Conservation (phyloP, 306 rosid genomes). For the Cicer judaicum region DNA sequence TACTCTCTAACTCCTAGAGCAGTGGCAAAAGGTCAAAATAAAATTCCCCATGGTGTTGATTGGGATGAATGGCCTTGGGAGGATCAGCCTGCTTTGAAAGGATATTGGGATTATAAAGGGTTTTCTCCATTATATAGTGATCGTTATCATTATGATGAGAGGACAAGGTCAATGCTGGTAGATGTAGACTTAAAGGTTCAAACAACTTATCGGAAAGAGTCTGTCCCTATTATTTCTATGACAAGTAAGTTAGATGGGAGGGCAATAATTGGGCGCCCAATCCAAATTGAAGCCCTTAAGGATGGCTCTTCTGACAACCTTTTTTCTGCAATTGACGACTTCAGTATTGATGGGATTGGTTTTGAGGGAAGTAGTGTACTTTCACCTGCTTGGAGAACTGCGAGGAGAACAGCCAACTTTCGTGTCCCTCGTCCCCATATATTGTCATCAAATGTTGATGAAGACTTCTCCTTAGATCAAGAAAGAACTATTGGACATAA, state of each 20-base stretch:
- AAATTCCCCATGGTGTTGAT: slow-evolving; percentile 52
- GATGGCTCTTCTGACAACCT: slow-evolving; percentile 76
- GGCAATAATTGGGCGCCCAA: slow-evolving; percentile 91
- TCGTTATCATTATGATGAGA: slow-evolving; percentile 57
- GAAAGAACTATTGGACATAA: slow-evolving; percentile 60
- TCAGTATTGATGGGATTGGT: slow-evolving; percentile 60
- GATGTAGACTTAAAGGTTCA: slow-evolving; percentile 92
- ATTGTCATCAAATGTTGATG: slow-evolving; percentile 65
- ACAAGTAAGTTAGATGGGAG: slow-evolving; percentile 88
- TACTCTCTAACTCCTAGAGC: slow-evolving; percentile 59
- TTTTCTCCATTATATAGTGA: slow-evolving; percentile 54
- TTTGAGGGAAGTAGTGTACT: slow-evolving; percentile 67
- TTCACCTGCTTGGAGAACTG: slow-evolving; percentile 96
- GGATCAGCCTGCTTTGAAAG: slow-evolving; percentile 64
- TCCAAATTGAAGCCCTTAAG: slow-evolving; percentile 77
- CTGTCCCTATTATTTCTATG: slow-evolving; percentile 93
- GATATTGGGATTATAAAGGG: slow-evolving; percentile 68
- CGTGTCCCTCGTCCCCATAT: slow-evolving; percentile 88
- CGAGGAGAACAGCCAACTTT: slow-evolving; percentile 91
- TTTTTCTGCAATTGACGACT: slow-evolving; percentile 64
- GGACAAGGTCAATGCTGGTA: slow-evolving; percentile 64
- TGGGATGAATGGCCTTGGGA: slow-evolving; percentile 81
- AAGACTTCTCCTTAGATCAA: slow-evolving; percentile 63
- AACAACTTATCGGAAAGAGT: slow-evolving; percentile 79
- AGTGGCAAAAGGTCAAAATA: slow-evolving; percentile 54